Evolutionary conservation across 495 filamentous ascomycete genomes (phyloP).

Genomic region (Penicillium argentinense): DNA sequence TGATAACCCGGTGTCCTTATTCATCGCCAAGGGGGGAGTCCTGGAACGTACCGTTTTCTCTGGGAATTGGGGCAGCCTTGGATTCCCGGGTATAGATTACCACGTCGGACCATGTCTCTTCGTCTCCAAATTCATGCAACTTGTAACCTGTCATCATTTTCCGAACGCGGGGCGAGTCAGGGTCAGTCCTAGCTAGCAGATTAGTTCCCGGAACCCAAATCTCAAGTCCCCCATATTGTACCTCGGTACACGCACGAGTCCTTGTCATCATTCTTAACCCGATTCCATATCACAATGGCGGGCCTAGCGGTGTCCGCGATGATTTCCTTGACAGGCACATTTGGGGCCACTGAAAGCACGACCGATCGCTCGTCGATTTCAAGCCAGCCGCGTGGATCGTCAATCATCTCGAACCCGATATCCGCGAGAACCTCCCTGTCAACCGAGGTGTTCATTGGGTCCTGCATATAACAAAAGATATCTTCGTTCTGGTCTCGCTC

Average conservation of each 20-base stretch:
- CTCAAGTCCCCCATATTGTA: no score
- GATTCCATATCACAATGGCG: conserved; percentile 35
- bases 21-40: no score
- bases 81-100: conserved; percentile 2
- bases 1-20: no score
- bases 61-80: background rate
- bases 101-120: no score
- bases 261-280: no score
- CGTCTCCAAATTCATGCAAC: no score
- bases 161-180: background rate
- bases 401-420: conserved; percentile 22
- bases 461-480: conserved; percentile 28
- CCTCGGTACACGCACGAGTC: no score
- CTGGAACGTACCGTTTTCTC: background rate
- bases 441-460: conserved; percentile 27
- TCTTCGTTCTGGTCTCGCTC: background rate
- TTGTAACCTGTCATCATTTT: conserved; percentile 1
- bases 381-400: conserved; percentile 33
- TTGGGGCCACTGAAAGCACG: conserved; percentile 30
- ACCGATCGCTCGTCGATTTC: conserved; percentile 29
- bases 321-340: conserved; percentile 37
- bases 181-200: conserved; percentile 2
- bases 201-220: no score
- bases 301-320: conserved; percentile 34
- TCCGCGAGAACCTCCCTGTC: conserved; percentile 18